These are phyloP conservation scores for Phytophthora aleatoria DNA, from an alignment of 352 stramenopile species.

Conservation along the genomic window DNA sequence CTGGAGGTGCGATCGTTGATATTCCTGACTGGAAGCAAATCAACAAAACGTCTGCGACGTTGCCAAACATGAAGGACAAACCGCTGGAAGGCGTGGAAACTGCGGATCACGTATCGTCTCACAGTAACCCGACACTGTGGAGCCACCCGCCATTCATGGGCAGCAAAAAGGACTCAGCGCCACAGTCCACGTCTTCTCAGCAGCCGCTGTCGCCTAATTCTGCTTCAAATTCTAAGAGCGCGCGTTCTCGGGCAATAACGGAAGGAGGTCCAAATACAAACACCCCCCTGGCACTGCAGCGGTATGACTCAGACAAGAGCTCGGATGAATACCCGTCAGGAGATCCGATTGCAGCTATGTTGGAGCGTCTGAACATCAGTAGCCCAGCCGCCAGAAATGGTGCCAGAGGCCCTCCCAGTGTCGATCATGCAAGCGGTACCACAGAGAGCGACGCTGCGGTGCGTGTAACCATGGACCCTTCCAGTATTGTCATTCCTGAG, in stretches of 20 bases:
- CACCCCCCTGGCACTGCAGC: slow-evolving; percentile 20
- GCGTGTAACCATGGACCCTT: slow-evolving; percentile 30
- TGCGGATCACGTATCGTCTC: slow-evolving; percentile 44
- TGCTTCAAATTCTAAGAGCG: slow-evolving; percentile 19
- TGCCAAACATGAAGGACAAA: slow-evolving; percentile 58
- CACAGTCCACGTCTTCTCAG: slow-evolving; percentile 31
- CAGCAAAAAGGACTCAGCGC: slow-evolving; percentile 34
- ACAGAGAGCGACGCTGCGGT: slow-evolving; percentile 33
- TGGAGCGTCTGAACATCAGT: slow-evolving; percentile 45
- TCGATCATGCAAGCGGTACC: slow-evolving; percentile 31
- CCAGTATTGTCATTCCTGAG: slow-evolving; percentile 68
- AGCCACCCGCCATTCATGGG: slow-evolving; percentile 66
- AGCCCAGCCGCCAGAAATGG: slow-evolving; percentile 30
- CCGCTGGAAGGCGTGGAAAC: slow-evolving; percentile 29
- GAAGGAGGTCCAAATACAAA: slow-evolving; percentile 23
- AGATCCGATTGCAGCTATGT: slow-evolving; percentile 42
- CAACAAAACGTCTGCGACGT: slow-evolving; percentile 58
- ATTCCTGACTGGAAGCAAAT: slow-evolving; percentile 67
- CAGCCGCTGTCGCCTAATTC: slow-evolving; percentile 31
- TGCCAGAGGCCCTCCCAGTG: slow-evolving; percentile 16
- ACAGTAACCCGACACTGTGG: slow-evolving; percentile 69
- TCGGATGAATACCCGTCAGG: slow-evolving; percentile 27
- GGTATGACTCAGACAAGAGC: slow-evolving; percentile 34
- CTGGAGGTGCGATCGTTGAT: slow-evolving; percentile 47
- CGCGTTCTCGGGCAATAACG: slow-evolving; percentile 19